A percentile compares a stretch with the other conserved stretches of the same genome.
phyloP scores from a whole-genome alignment of 345 rosid species.

The Bruguiera gymnorhiza region DNA sequence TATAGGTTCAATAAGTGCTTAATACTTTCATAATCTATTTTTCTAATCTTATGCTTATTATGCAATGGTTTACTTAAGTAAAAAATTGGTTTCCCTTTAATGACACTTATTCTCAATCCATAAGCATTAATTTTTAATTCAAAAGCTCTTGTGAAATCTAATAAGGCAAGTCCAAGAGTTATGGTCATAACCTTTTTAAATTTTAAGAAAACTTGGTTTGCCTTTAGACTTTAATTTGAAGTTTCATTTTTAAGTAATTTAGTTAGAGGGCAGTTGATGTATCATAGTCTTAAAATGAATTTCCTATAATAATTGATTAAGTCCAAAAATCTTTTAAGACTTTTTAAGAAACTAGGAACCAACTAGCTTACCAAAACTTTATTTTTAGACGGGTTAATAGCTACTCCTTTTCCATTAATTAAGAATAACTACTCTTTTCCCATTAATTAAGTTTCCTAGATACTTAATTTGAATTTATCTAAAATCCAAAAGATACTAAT shows the following conservation, averaged over 20 bases:
- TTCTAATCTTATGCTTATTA: not conserved
- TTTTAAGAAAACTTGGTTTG: not conserved
- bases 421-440: too few species aligned
- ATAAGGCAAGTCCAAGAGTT: not conserved
- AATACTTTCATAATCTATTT: not conserved
- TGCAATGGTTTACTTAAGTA: not conserved
- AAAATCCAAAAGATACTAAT: too few species aligned
- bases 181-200: not conserved
- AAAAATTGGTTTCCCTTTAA: not conserved
- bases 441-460: too few species aligned
- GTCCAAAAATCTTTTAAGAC: too few species aligned
- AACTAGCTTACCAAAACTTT: too few species aligned
- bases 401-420: too few species aligned
- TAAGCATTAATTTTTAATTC: not conserved
- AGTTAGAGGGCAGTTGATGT: too few species aligned
- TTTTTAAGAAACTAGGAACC: too few species aligned
- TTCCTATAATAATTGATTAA: too few species aligned
- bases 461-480: too few species aligned
- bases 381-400: too few species aligned
- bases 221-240: not conserved
- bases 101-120: not conserved
- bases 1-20: fast-evolving
- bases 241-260: not conserved
- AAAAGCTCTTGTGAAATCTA: not conserved
- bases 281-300: too few species aligned